phyloP scores from a whole-genome alignment of 768 basidiomycete species.

The Lyophyllum shimeji region DNA sequence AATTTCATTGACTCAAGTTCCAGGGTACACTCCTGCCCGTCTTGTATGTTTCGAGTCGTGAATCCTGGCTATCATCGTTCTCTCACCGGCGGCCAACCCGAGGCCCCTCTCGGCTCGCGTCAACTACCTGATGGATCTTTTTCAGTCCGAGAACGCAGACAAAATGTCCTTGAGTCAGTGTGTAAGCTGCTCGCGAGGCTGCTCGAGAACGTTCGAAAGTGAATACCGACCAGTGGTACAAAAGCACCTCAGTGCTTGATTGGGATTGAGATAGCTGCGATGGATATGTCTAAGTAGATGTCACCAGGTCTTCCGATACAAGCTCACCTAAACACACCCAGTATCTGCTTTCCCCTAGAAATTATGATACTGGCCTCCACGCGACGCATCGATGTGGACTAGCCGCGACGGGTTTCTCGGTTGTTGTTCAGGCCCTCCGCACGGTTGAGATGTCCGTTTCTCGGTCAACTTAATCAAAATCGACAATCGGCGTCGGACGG shows the following conservation, averaged over 20 bases:
- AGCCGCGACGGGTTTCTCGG: background rate
- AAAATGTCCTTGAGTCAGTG: too few species aligned
- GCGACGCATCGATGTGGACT: background rate
- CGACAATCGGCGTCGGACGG: background rate
- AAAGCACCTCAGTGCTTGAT: too few species aligned
- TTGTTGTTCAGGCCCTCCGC: background rate
- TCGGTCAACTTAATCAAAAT: background rate
- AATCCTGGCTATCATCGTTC: too few species aligned
- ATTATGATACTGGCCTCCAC: background rate
- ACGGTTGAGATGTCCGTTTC: background rate
- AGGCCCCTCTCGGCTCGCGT: too few species aligned
- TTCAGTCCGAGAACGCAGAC: too few species aligned
- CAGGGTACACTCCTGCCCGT: too few species aligned
- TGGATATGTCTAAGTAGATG: background rate
- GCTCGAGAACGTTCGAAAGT: too few species aligned
- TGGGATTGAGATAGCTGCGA: too few species aligned
- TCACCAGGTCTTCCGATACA: background rate
- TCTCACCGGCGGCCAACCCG: too few species aligned
- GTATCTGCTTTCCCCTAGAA: background rate
- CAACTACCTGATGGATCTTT: too few species aligned
- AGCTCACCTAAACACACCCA: background rate
- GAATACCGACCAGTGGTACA: too few species aligned
- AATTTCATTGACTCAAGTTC: background rate
- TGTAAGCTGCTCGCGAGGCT: too few species aligned
- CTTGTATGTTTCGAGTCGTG: background rate